A percentile compares a stretch with the other conserved stretches of the same genome.
These are phyloP conservation scores for Cinnamomum micranthum DNA, from an alignment of 164 flowering plant genomes.

Conservation along the genomic window DNA sequence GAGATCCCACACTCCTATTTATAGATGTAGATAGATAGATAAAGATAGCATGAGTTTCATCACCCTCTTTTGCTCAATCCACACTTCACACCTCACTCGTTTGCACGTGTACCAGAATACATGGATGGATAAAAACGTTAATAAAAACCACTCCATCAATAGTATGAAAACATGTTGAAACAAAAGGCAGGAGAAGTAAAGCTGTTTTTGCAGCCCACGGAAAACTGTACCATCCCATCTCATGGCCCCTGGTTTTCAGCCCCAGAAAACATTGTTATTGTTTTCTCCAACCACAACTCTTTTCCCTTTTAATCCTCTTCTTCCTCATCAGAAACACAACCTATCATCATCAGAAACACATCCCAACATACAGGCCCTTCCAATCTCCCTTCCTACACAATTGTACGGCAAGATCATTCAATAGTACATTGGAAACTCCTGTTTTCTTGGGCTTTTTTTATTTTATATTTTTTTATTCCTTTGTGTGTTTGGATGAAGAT, in stretches of 20 bases:
- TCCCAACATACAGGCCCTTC: not conserved
- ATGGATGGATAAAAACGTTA: too few relatives aligned
- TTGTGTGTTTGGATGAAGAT: conserved; percentile 17
- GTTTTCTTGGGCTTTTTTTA: not conserved
- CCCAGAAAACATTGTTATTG: not conserved
- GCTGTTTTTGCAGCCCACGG: conserved; percentile 11
- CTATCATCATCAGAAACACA: not conserved
- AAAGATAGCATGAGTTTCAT: too few relatives aligned
- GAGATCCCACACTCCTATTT: too few relatives aligned
- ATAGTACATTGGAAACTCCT: not conserved
- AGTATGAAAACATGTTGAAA: too few relatives aligned
- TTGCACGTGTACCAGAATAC: too few relatives aligned
- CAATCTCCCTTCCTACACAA: not conserved
- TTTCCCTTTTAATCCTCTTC: not conserved
- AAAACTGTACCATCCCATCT: not conserved
- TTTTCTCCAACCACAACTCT: not conserved
- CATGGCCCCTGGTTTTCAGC: conserved; percentile 17
- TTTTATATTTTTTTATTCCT: too few relatives aligned
- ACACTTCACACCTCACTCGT: too few relatives aligned
- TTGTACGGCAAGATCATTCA: not conserved
- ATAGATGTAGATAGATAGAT: too few relatives aligned
- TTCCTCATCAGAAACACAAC: not conserved
- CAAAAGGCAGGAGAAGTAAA: not conserved
- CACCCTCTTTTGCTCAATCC: too few relatives aligned
- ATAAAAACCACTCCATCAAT: too few relatives aligned